These are phyloP conservation scores for Trichophyton rubrum DNA, from an alignment of 2,329 filamentous ascomycete species.

Conservation along the genomic window DNA sequence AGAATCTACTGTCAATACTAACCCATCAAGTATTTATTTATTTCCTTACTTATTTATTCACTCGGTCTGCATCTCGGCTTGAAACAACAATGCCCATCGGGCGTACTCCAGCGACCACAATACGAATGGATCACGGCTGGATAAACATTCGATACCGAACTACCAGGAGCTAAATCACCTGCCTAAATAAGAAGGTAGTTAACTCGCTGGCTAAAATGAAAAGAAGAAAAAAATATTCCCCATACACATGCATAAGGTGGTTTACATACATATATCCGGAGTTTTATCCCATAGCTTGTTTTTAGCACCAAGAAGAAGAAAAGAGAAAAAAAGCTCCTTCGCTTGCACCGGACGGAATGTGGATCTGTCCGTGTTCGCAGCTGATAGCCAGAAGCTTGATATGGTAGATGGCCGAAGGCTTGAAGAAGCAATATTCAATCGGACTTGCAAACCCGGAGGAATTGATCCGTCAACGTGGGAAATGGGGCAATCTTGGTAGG, in stretches of 20 bases:
- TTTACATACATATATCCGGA: too few relatives aligned
- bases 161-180: background rate
- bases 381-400: background rate
- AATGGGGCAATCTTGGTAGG: background rate
- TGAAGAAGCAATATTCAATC: background rate
- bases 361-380: background rate
- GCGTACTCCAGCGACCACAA: background rate
- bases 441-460: background rate
- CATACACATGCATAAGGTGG: too few relatives aligned
- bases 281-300: too few relatives aligned
- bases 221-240: background rate
- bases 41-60: background rate
- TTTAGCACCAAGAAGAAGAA: too few relatives aligned
- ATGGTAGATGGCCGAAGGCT: background rate
- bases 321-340: too few relatives aligned
- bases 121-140: background rate
- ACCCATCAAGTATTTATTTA: too few relatives aligned
- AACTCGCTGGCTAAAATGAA: background rate
- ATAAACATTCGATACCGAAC: too few relatives aligned
- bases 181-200: slow-evolving; percentile 2
- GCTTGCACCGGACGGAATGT: background rate
- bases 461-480: background rate
- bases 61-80: background rate
- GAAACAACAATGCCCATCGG: background rate
- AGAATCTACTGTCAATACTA: too few relatives aligned